Conservation (phyloP, 2,329 filamentous ascomycete species). For the Sarocladium strictum region DNA sequence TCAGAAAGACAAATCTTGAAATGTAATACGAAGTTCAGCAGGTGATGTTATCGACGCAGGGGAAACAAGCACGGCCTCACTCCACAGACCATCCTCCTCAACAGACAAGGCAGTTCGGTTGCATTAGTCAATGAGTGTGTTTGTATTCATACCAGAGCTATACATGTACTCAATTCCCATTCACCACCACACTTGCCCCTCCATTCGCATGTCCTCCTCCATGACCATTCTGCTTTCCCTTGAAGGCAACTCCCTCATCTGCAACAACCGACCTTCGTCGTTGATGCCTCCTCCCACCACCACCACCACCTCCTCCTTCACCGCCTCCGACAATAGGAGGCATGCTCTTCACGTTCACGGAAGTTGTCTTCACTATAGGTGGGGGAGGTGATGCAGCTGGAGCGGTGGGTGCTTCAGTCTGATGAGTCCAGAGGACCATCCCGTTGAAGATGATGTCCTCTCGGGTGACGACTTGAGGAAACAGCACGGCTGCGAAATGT, state of each 20-base stretch:
- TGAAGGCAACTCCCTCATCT: background rate
- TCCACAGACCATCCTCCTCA: too few species aligned
- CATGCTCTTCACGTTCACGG: background rate
- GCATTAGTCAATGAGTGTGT: background rate
- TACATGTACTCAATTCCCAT: slow-evolving; percentile 8
- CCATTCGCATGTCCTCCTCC: background rate
- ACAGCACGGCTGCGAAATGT: slow-evolving; percentile 16
- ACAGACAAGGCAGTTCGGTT: background rate
- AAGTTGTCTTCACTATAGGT: background rate
- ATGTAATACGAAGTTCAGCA: too few species aligned
- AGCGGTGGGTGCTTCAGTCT: slow-evolving; percentile 10
- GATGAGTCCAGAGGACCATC: slow-evolving; percentile 19
- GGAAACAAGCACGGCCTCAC: too few species aligned
- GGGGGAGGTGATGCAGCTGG: background rate
- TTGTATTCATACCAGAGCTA: background rate
- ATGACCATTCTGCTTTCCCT: slow-evolving; percentile 5
- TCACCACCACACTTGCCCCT: background rate
- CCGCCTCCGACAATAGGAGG: slow-evolving; percentile 1
- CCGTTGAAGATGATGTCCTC: slow-evolving; percentile 20
- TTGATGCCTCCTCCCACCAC: background rate
- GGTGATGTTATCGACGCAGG: too few species aligned
- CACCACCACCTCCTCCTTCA: background rate
- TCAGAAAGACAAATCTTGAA: too few species aligned
- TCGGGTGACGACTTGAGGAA: slow-evolving; percentile 19
- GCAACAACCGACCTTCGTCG: background rate